These are phyloP conservation scores for Mangifera indica DNA, from an alignment of 345 rosid genomes.

Conservation along the genomic window DNA sequence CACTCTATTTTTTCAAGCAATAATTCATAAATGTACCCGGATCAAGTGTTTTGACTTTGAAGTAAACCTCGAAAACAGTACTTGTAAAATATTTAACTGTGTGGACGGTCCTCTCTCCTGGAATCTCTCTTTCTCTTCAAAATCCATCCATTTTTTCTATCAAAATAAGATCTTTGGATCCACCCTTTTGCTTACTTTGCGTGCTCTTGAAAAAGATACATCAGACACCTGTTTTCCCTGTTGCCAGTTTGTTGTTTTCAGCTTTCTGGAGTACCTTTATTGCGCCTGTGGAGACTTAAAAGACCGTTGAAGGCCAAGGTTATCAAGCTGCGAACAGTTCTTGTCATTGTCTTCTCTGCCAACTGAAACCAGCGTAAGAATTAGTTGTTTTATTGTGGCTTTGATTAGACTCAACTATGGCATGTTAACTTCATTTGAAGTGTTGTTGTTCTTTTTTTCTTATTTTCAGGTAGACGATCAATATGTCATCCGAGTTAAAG, in stretches of 20 bases:
- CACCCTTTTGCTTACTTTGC: conserved; percentile 43
- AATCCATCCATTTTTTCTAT: neutral
- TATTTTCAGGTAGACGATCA: conserved; percentile 30
- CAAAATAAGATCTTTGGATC: conserved; percentile 15
- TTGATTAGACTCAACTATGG: neutral
- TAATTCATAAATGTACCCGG: no score
- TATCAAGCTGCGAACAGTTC: neutral
- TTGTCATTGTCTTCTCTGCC: neutral
- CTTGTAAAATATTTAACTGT: conserved; percentile 18
- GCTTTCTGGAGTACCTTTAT: neutral
- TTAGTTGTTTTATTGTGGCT: neutral
- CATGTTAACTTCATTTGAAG: neutral
- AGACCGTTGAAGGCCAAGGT: neutral
- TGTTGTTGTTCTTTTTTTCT: neutral
- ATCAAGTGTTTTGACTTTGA: conserved; percentile 32
- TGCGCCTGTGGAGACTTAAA: neutral
- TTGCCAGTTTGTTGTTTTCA: no score
- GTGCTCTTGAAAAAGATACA: conserved; percentile 40
- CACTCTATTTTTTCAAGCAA: neutral
- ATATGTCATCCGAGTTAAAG: conserved; percentile 45
- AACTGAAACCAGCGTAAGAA: neutral
- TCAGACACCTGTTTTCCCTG: neutral
- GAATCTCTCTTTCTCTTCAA: conserved; percentile 13
- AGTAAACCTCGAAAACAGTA: conserved; percentile 29
- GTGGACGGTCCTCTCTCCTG: conserved; percentile 21